Evolutionary conservation across 2,329 filamentous ascomycete species (phyloP).

Genomic region (Aspergillus ustus): DNA sequence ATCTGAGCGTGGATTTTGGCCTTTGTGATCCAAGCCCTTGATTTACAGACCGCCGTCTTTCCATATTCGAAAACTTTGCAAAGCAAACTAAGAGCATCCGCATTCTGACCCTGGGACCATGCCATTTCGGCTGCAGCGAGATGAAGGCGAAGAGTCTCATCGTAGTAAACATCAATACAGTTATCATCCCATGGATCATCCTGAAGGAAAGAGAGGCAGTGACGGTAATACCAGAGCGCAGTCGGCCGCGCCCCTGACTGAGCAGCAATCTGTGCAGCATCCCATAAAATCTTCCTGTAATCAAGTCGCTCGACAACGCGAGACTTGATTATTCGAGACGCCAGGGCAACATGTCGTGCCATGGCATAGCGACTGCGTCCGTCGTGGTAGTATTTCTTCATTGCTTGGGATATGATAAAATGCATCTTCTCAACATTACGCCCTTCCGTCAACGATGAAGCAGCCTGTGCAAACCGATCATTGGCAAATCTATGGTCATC

Average conservation of each 20-base stretch:
- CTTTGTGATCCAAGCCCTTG: slow-evolving; percentile 80
- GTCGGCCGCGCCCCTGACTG: slow-evolving; percentile 84
- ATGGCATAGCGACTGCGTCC: slow-evolving; percentile 70
- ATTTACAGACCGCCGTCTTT: slow-evolving; percentile 75
- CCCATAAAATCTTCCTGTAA: slow-evolving; percentile 76
- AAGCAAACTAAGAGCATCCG: slow-evolving; percentile 70
- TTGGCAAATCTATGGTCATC: slow-evolving; percentile 71
- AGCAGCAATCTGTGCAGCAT: slow-evolving; percentile 76
- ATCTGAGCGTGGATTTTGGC: slow-evolving; percentile 77
- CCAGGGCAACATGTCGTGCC: slow-evolving; percentile 80
- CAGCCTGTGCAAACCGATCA: slow-evolving; percentile 81
- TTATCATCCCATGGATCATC: slow-evolving; percentile 75
- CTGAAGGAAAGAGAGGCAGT: slow-evolving; percentile 79
- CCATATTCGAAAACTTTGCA: slow-evolving; percentile 72
- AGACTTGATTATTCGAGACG: slow-evolving; percentile 73
- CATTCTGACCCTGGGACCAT: slow-evolving; percentile 74
- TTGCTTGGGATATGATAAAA: slow-evolving; percentile 80
- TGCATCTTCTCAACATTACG: slow-evolving; percentile 78
- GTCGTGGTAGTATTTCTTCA: slow-evolving; percentile 73
- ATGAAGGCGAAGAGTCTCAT: slow-evolving; percentile 81
- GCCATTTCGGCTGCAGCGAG: slow-evolving; percentile 82
- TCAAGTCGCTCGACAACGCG: slow-evolving; percentile 64
- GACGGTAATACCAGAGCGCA: slow-evolving; percentile 78
- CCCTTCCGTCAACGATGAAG: slow-evolving; percentile 70
- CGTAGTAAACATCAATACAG: slow-evolving; percentile 75